A percentile compares a stretch with the other conserved stretches of the same genome.
Conservation (phyloP, 225 moss, liverwort and hornwort species). For the Pseudoscleropodium purum region DNA sequence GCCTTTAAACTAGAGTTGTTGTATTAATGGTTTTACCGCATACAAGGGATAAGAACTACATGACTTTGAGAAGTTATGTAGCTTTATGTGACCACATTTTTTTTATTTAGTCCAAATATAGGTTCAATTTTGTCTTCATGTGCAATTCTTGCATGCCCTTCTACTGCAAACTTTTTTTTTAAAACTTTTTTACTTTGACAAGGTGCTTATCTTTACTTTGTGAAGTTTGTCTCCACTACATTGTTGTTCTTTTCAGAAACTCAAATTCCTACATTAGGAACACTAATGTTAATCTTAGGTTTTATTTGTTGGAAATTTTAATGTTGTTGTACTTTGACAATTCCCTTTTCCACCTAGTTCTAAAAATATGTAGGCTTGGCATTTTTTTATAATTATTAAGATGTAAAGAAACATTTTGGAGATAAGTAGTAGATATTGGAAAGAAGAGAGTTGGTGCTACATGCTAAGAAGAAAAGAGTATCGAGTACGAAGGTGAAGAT, state of each 20-base stretch:
- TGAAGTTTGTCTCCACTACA: too few species aligned
- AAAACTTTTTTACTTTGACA: background rate
- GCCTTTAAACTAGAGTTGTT: too few species aligned
- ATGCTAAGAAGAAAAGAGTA: background rate
- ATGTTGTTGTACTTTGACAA: background rate
- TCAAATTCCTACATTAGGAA: background rate
- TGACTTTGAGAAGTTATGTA: background rate
- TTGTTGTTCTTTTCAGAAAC: too few species aligned
- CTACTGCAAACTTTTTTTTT: background rate
- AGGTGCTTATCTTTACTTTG: too few species aligned
- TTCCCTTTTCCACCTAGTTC: background rate
- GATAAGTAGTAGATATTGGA: background rate
- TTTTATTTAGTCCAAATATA: background rate
- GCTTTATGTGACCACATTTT: rapidly evolving
- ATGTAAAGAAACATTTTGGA: background rate
- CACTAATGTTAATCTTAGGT: background rate
- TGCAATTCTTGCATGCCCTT: background rate
- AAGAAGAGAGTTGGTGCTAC: background rate
- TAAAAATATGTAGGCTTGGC: rapidly evolving
- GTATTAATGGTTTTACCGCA: too few species aligned
- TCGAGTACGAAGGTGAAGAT: background rate
- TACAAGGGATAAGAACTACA: background rate
- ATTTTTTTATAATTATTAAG: background rate
- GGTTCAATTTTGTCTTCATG: rapidly evolving
- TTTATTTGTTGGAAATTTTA: background rate